These are phyloP conservation scores for Balakata baccata DNA, from an alignment of 345 rosid species.

Conservation along the genomic window DNA sequence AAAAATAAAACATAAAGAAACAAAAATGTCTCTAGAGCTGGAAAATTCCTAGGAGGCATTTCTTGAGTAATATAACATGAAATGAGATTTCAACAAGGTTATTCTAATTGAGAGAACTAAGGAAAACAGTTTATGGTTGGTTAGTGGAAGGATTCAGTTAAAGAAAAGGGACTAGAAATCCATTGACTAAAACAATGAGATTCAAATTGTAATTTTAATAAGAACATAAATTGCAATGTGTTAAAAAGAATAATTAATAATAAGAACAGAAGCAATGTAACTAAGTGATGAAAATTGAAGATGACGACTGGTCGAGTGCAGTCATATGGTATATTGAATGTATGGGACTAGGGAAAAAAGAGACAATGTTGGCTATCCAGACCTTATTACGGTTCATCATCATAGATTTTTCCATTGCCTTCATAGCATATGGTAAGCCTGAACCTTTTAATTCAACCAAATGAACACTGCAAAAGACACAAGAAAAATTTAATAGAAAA, in stretches of 20 bases:
- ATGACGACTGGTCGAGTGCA: too few relatives aligned
- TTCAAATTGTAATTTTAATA: not conserved
- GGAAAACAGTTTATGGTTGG: too few relatives aligned
- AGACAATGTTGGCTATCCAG: not conserved
- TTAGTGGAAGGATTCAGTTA: too few relatives aligned
- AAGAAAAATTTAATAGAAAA: slow-evolving; percentile 2
- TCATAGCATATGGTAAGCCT: slow-evolving; percentile 81
- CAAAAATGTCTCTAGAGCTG: not conserved
- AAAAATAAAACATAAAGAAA: not conserved
- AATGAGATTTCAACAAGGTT: too few relatives aligned
- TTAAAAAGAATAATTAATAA: too few relatives aligned
- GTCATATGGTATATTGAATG: too few relatives aligned
- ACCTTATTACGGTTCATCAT: slow-evolving; percentile 96
- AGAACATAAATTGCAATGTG: not conserved
- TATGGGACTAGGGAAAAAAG: not conserved
- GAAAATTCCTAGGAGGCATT: not conserved
- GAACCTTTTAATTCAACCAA: slow-evolving; percentile 80
- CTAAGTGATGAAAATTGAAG: too few relatives aligned
- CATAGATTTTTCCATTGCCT: slow-evolving; percentile 90
- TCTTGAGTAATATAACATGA: too few relatives aligned
- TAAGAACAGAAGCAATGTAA: not conserved
- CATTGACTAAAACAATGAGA: too few relatives aligned
- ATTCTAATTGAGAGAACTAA: too few relatives aligned
- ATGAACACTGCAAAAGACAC: slow-evolving; percentile 55
- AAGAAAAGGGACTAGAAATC: too few relatives aligned